These are phyloP conservation scores for Nemophila menziesii DNA, from an alignment of 257 asterid species.

Conservation along the genomic window DNA sequence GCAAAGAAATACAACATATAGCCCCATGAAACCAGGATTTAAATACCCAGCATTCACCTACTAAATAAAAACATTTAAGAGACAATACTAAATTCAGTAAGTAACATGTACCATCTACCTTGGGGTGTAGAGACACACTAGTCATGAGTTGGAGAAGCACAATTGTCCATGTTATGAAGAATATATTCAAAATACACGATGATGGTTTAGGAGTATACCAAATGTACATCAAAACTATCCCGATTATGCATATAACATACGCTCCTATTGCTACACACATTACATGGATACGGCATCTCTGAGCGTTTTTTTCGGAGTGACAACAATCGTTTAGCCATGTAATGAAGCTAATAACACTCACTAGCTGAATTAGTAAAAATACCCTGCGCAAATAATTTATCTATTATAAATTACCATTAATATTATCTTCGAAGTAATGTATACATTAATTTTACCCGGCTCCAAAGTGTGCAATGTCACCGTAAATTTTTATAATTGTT, in stretches of 20 bases:
- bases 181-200: constrained; percentile 37
- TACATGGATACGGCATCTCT: constrained; percentile 38
- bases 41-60: constrained; percentile 37
- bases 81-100: background rate
- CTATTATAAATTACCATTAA: constrained; percentile 2
- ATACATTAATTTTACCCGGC: constrained; percentile 29
- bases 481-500: constrained; percentile 24
- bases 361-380: constrained; percentile 35
- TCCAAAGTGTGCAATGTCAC: constrained; percentile 42
- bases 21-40: constrained; percentile 48
- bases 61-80: background rate
- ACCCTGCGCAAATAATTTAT: constrained; percentile 36
- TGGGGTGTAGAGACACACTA: constrained; percentile 40
- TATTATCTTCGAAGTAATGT: background rate
- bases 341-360: constrained; percentile 43
- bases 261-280: constrained; percentile 34
- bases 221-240: constrained; percentile 42
- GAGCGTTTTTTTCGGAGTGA: constrained; percentile 28
- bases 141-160: constrained; percentile 48
- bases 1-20: constrained; percentile 43
- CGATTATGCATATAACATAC: constrained; percentile 33
- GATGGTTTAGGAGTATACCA: constrained; percentile 42
- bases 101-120: constrained; percentile 12
- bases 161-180: constrained; percentile 46
- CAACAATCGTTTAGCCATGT: constrained; percentile 39